phyloP scores from a whole-genome alignment of 352 stramenopile species.

The Pythium dissotocum region DNA sequence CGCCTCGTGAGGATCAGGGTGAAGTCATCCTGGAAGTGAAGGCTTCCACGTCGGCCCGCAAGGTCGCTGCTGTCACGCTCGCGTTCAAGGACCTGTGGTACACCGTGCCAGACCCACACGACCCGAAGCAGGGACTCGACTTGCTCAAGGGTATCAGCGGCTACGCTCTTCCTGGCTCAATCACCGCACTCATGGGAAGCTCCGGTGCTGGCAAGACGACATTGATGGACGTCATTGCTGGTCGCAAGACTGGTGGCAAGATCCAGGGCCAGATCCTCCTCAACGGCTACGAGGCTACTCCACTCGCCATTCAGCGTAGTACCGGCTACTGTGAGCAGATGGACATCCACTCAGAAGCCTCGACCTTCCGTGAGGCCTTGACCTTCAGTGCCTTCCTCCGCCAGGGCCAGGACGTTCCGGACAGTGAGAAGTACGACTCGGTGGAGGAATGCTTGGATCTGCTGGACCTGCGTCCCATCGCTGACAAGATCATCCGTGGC shows the following conservation, averaged over 20 bases:
- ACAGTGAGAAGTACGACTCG: slow-evolving; percentile 29
- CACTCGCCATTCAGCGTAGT: background rate
- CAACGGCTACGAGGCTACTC: background rate
- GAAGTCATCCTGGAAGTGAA: background rate
- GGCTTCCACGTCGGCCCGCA: background rate
- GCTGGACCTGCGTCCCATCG: slow-evolving; percentile 30
- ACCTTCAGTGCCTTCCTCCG: slow-evolving; percentile 60
- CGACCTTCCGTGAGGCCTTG: slow-evolving; percentile 27
- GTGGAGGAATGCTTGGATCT: slow-evolving; percentile 32
- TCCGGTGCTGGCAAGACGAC: slow-evolving; percentile 38
- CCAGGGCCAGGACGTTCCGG: slow-evolving; percentile 23
- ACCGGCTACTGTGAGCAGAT: slow-evolving; percentile 36
- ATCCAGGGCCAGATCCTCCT: slow-evolving; percentile 2
- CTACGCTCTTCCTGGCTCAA: slow-evolving; percentile 12
- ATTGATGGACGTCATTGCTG: slow-evolving; percentile 44
- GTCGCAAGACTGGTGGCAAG: background rate
- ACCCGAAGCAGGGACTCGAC: slow-evolving; percentile 46
- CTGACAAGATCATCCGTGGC: slow-evolving; percentile 36
- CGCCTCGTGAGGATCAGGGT: slow-evolving; percentile 1
- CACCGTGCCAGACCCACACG: slow-evolving; percentile 36
- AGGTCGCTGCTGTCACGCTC: slow-evolving; percentile 29
- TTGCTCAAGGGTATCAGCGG: slow-evolving; percentile 48
- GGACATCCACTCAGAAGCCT: slow-evolving; percentile 30
- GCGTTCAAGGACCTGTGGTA: slow-evolving; percentile 41
- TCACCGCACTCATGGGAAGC: slow-evolving; percentile 27